Evolutionary conservation across 2,329 filamentous ascomycete genomes (phyloP).

Genomic region (Neonectria sp.): DNA sequence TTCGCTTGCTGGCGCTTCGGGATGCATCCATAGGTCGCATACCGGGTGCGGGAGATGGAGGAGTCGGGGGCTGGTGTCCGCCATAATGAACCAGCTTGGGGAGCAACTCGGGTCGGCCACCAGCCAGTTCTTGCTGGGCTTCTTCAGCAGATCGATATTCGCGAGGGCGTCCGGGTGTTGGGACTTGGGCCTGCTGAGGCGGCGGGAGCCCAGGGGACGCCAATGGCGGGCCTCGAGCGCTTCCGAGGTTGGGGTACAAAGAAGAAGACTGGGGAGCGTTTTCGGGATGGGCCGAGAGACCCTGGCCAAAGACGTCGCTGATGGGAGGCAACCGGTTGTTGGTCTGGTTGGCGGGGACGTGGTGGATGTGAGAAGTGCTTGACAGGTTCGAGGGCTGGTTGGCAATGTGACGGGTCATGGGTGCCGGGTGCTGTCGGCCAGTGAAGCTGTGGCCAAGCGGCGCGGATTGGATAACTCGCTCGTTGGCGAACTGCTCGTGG

Average conservation of each 20-base stretch:
- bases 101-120: slow-evolving; percentile 91
- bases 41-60: slow-evolving; percentile 81
- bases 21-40: slow-evolving; percentile 63
- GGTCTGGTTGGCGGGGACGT: slow-evolving; percentile 89
- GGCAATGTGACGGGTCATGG: slow-evolving; percentile 81
- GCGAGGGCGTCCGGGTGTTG: slow-evolving; percentile 75
- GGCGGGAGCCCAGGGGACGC: slow-evolving; percentile 84
- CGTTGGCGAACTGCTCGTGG: slow-evolving; percentile 91
- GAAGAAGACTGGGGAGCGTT: slow-evolving; percentile 58
- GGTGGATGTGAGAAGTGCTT: slow-evolving; percentile 91
- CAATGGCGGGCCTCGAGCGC: slow-evolving; percentile 77
- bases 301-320: slow-evolving; percentile 92
- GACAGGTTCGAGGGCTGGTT: slow-evolving; percentile 88
- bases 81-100: slow-evolving; percentile 97
- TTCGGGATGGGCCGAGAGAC: slow-evolving; percentile 75
- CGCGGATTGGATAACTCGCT: slow-evolving; percentile 96
- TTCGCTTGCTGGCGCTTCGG: slow-evolving; percentile 77
- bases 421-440: slow-evolving; percentile 84
- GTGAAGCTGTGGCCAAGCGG: slow-evolving; percentile 97
- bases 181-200: slow-evolving; percentile 62
- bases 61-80: slow-evolving; percentile 92
- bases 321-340: slow-evolving; percentile 94
- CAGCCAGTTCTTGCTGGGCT: slow-evolving; percentile 89
- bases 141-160: slow-evolving; percentile 98
- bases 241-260: slow-evolving; percentile 74